Base-by-base conservation (phyloP, 192 early-diverging fungal genomes). In the Coemansia reversa region DNA sequence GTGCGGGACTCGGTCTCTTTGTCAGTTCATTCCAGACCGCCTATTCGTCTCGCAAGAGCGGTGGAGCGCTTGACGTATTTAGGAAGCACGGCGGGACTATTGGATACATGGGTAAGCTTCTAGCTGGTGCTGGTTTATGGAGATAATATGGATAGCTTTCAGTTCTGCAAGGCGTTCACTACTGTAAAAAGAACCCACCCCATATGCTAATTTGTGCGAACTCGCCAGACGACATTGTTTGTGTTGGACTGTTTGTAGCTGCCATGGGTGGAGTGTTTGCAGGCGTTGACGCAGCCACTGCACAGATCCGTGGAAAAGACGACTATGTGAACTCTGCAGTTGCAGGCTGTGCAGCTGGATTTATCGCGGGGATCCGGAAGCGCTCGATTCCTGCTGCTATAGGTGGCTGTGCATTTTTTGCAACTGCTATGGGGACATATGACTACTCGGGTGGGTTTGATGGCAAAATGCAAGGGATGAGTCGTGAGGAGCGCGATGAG, bases 241-340 rank as follows among this genome's bases (percentile, higher is more conserved):
- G 0, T 20, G 20, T 53, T 28, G 47, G 6, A 25, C 7, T 2
- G 20, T 59, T 22, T 75, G 66, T 80, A 88, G 90, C 89, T 65
- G 88, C 87, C 20, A 87, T 92, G 84, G 90, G 89, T 55, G 90
- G 90, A 73, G 80, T 90, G 32, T 92, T 89, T 86, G 84, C 89
- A 32, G 85, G 84, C 30, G 87, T 85, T 49, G 88, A 88, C 58
- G 79, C 85, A 22, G 75, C 82, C 20, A 74, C 76, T 18, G 64
- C 79, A 20, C 77, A 86, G 62, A 67, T 85, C 57, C 88, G 90
- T 60, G 81, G 83, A 63, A 82, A 86, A 57, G 87, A 89, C 58
- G 90, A 92, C 73, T 81, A 84, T 71, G 74, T 84, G 58, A 92
- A 92, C 73, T 83, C 87, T 60, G 87, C 79, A 23, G 78, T 85